Percentiles rank a stretch among this genome's conserved stretches.
Evolutionary conservation across 306 rosid genomes (phyloP).

Genomic region (Clitoria ternatea): DNA sequence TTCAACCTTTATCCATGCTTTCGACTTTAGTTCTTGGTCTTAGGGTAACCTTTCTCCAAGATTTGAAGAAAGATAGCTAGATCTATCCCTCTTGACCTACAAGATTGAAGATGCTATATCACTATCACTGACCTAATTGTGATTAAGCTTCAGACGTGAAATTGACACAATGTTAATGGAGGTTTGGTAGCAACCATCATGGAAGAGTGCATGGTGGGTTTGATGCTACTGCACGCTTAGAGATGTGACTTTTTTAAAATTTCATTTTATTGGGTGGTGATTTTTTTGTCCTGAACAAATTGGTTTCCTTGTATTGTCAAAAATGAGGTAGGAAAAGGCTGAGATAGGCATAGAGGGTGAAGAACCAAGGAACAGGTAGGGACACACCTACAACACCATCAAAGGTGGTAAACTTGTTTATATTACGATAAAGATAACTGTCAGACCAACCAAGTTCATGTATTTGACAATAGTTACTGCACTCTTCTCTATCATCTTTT

Average conservation of each 20-base stretch:
- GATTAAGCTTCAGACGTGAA: no score
- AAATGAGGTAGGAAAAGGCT: constrained; percentile 95
- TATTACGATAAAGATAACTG: constrained; percentile 88
- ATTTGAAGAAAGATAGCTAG: no score
- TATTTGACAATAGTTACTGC: constrained; percentile 75
- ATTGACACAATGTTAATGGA: no score
- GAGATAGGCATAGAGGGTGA: constrained; percentile 43
- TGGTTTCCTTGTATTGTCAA: constrained; percentile 23
- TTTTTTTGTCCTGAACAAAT: constrained; percentile 27
- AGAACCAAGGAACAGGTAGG: constrained; percentile 97
- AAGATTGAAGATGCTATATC: no score
- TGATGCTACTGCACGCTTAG: no score
- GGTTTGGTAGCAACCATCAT: no score
- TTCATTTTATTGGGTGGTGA: constrained; percentile 9
- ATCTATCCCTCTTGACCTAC: no score
- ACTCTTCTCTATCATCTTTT: background rate
- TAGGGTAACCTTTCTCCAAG: no score
- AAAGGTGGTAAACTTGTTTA: constrained; percentile 82
- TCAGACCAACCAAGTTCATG: constrained; percentile 92
- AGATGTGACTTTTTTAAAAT: background rate
- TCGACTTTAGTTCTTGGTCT: no score
- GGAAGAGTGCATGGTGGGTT: no score
- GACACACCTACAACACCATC: constrained; percentile 95
- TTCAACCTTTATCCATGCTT: no score
- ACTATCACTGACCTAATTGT: no score